Percentiles rank a stretch among this genome's conserved stretches.
These are phyloP conservation scores for Iris macrosiphon DNA, from an alignment of 106 monocot genomes.

Conservation along the genomic window DNA sequence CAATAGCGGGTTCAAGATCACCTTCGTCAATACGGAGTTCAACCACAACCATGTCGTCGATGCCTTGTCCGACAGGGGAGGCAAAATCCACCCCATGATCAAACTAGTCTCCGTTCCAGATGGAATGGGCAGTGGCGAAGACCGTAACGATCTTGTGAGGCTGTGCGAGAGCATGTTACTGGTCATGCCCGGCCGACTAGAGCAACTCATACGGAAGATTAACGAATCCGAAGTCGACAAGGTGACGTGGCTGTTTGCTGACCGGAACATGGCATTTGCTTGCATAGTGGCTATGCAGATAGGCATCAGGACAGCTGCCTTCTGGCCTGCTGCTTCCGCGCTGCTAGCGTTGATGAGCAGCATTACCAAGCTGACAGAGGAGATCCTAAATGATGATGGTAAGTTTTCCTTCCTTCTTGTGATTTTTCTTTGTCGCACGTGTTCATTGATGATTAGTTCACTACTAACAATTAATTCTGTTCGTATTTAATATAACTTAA, in stretches of 20 bases:
- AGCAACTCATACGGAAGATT: slow-evolving; percentile 20
- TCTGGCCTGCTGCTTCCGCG: slow-evolving; percentile 21
- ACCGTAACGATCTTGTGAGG: slow-evolving; percentile 15
- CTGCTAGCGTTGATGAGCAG: slow-evolving; percentile 1
- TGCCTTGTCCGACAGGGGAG: too few relatives aligned
- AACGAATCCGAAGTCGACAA: background rate
- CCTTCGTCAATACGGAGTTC: too few relatives aligned
- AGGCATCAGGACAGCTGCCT: slow-evolving; percentile 3
- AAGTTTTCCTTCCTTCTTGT: background rate
- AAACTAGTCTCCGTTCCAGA: too few relatives aligned
- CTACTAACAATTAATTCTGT: too few relatives aligned
- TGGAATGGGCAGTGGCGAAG: too few relatives aligned
- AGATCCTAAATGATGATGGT: slow-evolving; percentile 23
- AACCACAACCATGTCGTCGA: too few relatives aligned
- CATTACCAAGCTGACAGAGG: slow-evolving; percentile 24
- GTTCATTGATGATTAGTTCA: too few relatives aligned
- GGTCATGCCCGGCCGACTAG: slow-evolving; percentile 8
- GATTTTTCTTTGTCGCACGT: too few relatives aligned
- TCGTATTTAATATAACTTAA: too few relatives aligned
- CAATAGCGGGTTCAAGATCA: too few relatives aligned
- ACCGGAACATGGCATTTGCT: slow-evolving; percentile 25
- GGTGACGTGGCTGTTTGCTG: slow-evolving; percentile 27
- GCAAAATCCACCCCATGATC: too few relatives aligned
- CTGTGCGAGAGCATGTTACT: background rate
- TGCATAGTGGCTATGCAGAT: slow-evolving; percentile 18